These are phyloP conservation scores for Aspergillus aculeatus DNA, from an alignment of 2,329 filamentous ascomycete species.

Conservation along the genomic window DNA sequence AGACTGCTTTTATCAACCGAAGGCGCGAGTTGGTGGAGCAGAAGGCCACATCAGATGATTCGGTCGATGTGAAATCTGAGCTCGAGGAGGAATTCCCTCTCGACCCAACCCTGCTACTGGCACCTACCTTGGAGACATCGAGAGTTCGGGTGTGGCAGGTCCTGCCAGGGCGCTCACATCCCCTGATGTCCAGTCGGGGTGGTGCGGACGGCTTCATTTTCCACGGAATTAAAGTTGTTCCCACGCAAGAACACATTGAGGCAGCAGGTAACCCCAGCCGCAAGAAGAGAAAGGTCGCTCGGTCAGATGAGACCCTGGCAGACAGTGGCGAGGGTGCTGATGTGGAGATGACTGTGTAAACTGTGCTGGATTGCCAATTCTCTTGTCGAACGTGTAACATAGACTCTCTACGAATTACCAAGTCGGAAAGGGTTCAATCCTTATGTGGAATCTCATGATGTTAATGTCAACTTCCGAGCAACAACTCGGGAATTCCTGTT, in stretches of 20 bases:
- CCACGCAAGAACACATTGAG: slow-evolving; percentile 74
- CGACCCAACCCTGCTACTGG: slow-evolving; percentile 81
- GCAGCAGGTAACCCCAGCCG: slow-evolving; percentile 70
- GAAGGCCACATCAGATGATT: slow-evolving; percentile 10
- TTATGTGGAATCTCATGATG: neutral
- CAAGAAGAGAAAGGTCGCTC: slow-evolving; percentile 64
- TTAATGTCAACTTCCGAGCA: neutral
- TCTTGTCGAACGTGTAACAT: slow-evolving; percentile 1
- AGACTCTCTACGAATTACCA: neutral
- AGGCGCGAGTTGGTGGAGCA: slow-evolving; percentile 32
- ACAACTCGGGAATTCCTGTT: neutral
- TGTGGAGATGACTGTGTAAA: slow-evolving; percentile 28
- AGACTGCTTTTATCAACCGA: slow-evolving; percentile 64
- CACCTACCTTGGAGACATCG: slow-evolving; percentile 76
- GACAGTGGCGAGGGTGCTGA: slow-evolving; percentile 26
- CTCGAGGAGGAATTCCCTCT: slow-evolving; percentile 72
- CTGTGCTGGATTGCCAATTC: neutral
- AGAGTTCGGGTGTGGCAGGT: slow-evolving; percentile 84
- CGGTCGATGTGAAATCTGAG: slow-evolving; percentile 21
- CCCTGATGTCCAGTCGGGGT: slow-evolving; percentile 84
- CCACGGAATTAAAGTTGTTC: slow-evolving; percentile 76
- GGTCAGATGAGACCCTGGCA: slow-evolving; percentile 21
- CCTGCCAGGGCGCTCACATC: slow-evolving; percentile 85
- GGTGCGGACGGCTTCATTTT: slow-evolving; percentile 90
- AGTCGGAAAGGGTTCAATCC: neutral